Percentiles rank a stretch among this genome's conserved stretches.
phyloP scores from a whole-genome alignment of 306 rosid species.

The Lathyrus oleraceus region DNA sequence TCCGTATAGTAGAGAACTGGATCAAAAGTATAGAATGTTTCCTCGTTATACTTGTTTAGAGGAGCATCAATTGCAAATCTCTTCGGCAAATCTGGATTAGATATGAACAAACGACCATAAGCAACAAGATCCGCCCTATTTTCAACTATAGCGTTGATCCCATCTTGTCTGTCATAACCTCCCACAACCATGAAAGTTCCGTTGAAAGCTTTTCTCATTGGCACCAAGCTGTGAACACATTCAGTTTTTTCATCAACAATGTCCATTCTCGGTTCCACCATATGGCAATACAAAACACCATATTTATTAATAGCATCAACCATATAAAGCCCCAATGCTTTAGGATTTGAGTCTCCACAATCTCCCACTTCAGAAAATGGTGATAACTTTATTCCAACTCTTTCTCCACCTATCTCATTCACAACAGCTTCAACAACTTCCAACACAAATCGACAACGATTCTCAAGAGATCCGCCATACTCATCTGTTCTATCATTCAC shows the following conservation, averaged over 20 bases:
- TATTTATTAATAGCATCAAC: not conserved
- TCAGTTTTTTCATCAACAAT: not conserved
- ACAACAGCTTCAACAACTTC: conserved; percentile 8
- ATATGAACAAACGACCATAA: not conserved
- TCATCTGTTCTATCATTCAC: not conserved
- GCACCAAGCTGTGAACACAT: not conserved
- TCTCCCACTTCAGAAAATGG: not conserved
- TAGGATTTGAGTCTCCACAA: not conserved
- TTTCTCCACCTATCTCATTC: not conserved
- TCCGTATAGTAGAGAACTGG: not conserved
- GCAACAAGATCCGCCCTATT: not conserved
- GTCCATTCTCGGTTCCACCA: not conserved
- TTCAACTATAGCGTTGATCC: not conserved
- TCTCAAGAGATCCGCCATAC: not conserved
- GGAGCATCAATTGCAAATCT: not conserved
- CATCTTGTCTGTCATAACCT: not conserved
- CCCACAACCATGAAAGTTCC: not conserved
- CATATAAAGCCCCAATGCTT: not conserved
- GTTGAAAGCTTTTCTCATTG: not conserved
- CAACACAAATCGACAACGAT: not conserved
- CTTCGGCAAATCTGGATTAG: conserved; percentile 7
- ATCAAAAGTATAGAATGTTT: not conserved
- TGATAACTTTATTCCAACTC: conserved; percentile 1
- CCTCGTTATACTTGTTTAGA: not conserved
- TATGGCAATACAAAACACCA: not conserved